Evolutionary conservation across 2,329 filamentous ascomycete genomes (phyloP).

Genomic region (Penicillium glabrum): DNA sequence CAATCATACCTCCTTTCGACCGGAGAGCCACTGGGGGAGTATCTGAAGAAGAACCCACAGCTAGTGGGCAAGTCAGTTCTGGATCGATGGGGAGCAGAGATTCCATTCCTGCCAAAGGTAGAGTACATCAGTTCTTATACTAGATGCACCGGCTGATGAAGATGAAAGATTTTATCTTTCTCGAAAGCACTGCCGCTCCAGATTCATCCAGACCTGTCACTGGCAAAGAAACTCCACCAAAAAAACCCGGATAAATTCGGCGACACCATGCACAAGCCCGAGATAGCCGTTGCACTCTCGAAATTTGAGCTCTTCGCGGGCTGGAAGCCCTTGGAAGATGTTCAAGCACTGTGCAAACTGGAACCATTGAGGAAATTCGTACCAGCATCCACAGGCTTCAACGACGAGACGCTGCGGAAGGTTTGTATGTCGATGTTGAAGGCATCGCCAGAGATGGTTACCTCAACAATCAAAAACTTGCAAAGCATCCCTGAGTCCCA

Average conservation of each 20-base stretch:
- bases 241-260: constrained; percentile 65
- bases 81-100: constrained; percentile 61
- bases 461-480: constrained; percentile 54
- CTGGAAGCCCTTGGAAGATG: constrained; percentile 65
- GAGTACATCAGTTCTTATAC: background rate
- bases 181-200: constrained; percentile 73
- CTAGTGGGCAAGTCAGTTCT: constrained; percentile 64
- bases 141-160: background rate
- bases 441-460: constrained; percentile 52
- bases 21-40: constrained; percentile 63
- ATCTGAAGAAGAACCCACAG: constrained; percentile 63
- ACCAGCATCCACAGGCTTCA: constrained; percentile 51
- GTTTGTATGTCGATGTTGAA: constrained; percentile 58
- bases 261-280: constrained; percentile 76
- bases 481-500: constrained; percentile 48
- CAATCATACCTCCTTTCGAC: constrained; percentile 64
- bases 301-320: constrained; percentile 76
- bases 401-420: constrained; percentile 58
- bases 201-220: constrained; percentile 69
- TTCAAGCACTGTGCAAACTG: constrained; percentile 59
- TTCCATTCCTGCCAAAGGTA: constrained; percentile 72
- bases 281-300: constrained; percentile 71
- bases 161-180: constrained; percentile 65
- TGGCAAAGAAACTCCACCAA: constrained; percentile 64
- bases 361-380: constrained; percentile 56